Evolutionary conservation across 106 monocot species (phyloP), one percentile per base, ranked within the genome.

Genomic region (Dendrobium officinale): DNA sequence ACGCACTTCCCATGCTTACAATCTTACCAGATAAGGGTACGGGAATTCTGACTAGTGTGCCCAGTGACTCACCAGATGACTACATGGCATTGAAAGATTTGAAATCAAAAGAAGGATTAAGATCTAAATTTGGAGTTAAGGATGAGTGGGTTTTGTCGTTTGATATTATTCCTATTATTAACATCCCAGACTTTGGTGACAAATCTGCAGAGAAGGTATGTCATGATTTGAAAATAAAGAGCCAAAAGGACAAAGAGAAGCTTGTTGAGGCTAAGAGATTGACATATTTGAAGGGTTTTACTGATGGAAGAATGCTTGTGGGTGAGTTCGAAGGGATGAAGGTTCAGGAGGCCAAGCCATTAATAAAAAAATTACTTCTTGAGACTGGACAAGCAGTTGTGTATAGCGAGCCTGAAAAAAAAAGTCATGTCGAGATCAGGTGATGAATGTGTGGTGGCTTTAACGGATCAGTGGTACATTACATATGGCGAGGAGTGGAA

Each of bases 391-490:
- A 83, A 24, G 96, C 90, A 42, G 96, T 96, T 18, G 81, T 90
- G 75, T 96, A 96, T 79, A 93, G 93, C 74, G 96, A 96, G 84
- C 96, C 96, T 67, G 96, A 96, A 79, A 93, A 90, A 84, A 26
- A 26, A 26, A 91, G 93, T 93, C 44, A 92, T 88, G 81, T 96
- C 96, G 15, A 86, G 96, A 81, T 96, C 93, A 13, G 96, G 96
- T 17, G 93, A 96, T 86, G 96, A 96, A 70, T 96, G 96, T 84
- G 84, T 96, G 51, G 96, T 96, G 24, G 96, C 96, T 26, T 84
- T 96, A 15, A 96, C 96, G 31, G 93, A 96, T 78, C 96, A 96
- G 78, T 96, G 96, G 96, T 96, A 92, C 84, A 90, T 96, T 56
- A 92, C 88, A 40, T 96, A 96, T 81, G 93, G 96, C 48, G 96